Percentiles rank a stretch among this genome's conserved stretches.
phyloP scores from a whole-genome alignment of 176 grass and related monocot genomes.

The Phyllostachys edulis region DNA sequence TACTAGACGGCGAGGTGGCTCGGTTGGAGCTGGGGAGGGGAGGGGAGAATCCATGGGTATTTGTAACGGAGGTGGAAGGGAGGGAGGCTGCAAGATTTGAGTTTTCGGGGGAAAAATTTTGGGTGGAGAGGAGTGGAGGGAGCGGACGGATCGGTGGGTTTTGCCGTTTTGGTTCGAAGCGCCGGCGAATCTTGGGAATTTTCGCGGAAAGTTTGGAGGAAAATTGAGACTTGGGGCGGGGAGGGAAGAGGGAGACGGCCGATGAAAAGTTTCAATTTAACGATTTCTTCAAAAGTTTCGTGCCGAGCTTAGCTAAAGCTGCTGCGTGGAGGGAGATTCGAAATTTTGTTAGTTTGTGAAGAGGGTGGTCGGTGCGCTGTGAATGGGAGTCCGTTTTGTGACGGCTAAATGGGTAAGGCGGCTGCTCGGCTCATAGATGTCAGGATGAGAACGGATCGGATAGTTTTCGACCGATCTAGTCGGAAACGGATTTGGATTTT shows the following conservation, averaged over 20 bases:
- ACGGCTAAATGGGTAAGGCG: too few species aligned
- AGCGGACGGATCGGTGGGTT: neutral
- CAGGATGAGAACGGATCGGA: too few species aligned
- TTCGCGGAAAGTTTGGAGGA: neutral
- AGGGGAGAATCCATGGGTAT: conserved; percentile 38
- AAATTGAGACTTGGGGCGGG: neutral
- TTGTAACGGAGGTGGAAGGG: conserved; percentile 26
- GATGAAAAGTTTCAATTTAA: conserved; percentile 19
- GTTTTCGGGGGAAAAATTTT: neutral
- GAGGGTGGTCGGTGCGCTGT: too few species aligned
- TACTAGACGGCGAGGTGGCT: neutral
- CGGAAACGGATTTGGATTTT: too few species aligned
- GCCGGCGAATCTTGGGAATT: conserved; percentile 20
- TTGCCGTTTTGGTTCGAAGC: neutral
- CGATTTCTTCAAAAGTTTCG: conserved; percentile 21
- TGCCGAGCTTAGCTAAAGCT: neutral
- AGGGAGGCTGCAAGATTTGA: conserved; percentile 22
- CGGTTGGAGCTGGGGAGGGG: neutral
- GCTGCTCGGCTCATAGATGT: too few species aligned
- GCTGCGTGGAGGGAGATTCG: conserved; percentile 19
- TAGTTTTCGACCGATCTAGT: too few species aligned
- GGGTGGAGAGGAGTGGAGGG: neutral
- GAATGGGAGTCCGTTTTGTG: too few species aligned
- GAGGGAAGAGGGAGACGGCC: neutral
- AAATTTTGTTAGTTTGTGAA: neutral